These are phyloP conservation scores for Drechslerella dactyloides DNA, from an alignment of 2,329 filamentous ascomycete species.

Conservation along the genomic window DNA sequence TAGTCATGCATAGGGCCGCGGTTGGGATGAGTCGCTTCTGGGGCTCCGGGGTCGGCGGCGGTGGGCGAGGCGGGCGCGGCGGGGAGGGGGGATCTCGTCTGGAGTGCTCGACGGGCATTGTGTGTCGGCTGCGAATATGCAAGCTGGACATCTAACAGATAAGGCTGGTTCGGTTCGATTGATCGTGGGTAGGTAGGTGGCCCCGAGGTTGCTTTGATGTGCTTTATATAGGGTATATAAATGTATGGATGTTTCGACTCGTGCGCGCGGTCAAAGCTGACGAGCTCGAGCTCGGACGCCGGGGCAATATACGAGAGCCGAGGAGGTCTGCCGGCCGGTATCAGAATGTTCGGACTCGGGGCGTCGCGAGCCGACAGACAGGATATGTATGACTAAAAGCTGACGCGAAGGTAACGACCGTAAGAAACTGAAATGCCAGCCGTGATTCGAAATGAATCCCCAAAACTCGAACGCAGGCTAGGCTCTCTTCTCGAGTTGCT, in stretches of 20 bases:
- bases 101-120: conserved; percentile 13
- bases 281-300: no score
- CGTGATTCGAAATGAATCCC: background rate
- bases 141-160: no score
- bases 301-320: no score
- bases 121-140: conserved; percentile 1
- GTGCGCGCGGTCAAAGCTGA: no score
- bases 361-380: background rate
- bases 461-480: background rate
- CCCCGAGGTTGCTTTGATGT: no score
- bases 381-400: background rate
- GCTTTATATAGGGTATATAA: no score
- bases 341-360: no score
- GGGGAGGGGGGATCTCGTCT: conserved; percentile 40
- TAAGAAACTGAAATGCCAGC: conserved; percentile 5
- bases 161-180: no score
- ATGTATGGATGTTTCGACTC: no score
- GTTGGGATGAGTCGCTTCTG: conserved; percentile 6
- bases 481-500: background rate
- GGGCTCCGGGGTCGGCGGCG: conserved; percentile 36
- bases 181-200: no score
- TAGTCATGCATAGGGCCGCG: background rate
- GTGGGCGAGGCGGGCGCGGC: conserved; percentile 38
- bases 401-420: conserved; percentile 14
- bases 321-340: no score